These are phyloP conservation scores for Saussurea involucrata DNA, from an alignment of 129 eudicot genomes.

Conservation along the genomic window DNA sequence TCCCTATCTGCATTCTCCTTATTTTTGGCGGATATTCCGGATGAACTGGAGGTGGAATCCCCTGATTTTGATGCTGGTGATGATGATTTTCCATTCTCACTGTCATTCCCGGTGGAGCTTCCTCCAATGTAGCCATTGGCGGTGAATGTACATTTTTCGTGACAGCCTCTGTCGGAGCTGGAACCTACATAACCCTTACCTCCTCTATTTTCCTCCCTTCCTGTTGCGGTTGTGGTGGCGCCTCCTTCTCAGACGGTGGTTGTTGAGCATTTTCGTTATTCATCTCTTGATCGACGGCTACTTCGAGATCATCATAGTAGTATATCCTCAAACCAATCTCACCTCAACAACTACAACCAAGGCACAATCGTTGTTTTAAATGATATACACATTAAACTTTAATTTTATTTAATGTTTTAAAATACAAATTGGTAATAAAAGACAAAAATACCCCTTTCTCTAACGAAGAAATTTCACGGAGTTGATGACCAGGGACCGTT, in stretches of 20 bases:
- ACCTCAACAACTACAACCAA: conserved; percentile 72
- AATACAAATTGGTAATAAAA: no score
- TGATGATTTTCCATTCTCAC: conserved; percentile 44
- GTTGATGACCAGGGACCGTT: no score
- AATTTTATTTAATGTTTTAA: no score
- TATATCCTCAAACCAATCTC: conserved; percentile 79
- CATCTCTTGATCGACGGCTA: conserved; percentile 22
- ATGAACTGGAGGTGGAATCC: conserved; percentile 27
- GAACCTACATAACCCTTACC: conserved; percentile 39
- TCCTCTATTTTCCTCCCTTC: conserved; percentile 33
- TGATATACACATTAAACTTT: no score
- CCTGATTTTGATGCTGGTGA: conserved; percentile 25
- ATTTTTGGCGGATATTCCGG: conserved; percentile 50
- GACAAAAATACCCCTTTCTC: no score
- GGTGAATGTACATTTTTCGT: conserved; percentile 47
- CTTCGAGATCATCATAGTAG: conserved; percentile 65
- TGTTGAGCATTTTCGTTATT: conserved; percentile 22
- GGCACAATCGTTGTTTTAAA: conserved; percentile 81
- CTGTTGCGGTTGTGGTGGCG: conserved; percentile 14
- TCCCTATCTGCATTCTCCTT: conserved; percentile 61
- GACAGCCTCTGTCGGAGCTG: conserved; percentile 47
- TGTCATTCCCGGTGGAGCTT: conserved; percentile 44
- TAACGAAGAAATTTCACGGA: no score
- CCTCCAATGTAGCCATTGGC: conserved; percentile 50
- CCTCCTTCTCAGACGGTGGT: conserved; percentile 23